phyloP scores from a whole-genome alignment of 2,329 filamentous ascomycete genomes.

The Pseudogymnoascus sp. region DNA sequence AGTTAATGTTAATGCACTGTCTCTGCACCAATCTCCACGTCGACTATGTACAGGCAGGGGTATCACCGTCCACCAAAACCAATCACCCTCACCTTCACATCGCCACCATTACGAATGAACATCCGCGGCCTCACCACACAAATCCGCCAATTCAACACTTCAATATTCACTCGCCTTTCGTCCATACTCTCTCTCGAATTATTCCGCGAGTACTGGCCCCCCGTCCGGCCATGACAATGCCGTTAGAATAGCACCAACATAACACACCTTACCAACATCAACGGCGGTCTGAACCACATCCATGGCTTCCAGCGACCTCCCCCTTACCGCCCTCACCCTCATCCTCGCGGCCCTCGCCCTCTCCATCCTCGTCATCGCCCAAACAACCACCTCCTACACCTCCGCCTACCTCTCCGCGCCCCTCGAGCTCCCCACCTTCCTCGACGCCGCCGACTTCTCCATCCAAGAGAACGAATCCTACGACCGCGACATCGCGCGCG shows the following conservation, averaged over 20 bases:
- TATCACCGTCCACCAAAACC: constrained; percentile 3
- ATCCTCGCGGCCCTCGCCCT: constrained; percentile 49
- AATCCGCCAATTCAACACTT: neutral
- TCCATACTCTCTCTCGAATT: neutral
- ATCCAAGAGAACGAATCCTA: constrained; percentile 56
- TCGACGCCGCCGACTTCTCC: constrained; percentile 51
- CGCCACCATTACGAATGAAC: constrained; percentile 5
- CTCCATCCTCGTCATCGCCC: constrained; percentile 44
- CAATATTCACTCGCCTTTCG: neutral
- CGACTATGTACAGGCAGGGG: constrained; percentile 1
- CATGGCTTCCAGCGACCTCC: constrained; percentile 38
- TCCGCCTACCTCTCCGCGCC: constrained; percentile 50
- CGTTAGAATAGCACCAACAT: neutral
- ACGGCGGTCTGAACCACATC: constrained; percentile 17
- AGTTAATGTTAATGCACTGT: neutral
- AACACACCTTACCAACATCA: neutral
- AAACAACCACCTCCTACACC: constrained; percentile 43
- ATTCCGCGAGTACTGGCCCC: neutral
- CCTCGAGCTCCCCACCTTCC: constrained; percentile 46
- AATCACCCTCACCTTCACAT: constrained; percentile 4
- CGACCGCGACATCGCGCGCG: constrained; percentile 48
- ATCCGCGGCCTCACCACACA: neutral
- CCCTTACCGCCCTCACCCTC: constrained; percentile 38
- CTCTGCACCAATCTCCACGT: constrained; percentile 1
- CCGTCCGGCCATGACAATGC: constrained; percentile 3